These are phyloP conservation scores for Vitis cinerea DNA, from an alignment of 164 flowering plant genomes.

Conservation along the genomic window DNA sequence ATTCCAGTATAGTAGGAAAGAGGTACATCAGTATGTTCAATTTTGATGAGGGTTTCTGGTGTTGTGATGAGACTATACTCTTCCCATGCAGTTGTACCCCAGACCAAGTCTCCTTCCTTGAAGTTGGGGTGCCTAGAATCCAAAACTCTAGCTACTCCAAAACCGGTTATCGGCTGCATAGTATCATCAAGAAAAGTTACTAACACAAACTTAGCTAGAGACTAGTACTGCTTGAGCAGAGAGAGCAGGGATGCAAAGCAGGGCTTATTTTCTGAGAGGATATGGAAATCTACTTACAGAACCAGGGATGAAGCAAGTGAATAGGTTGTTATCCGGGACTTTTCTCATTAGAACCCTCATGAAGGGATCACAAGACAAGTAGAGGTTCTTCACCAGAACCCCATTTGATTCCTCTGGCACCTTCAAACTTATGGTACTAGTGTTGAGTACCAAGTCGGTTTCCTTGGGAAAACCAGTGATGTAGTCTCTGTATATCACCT, in stretches of 20 bases:
- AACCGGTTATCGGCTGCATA: conserved; percentile 28
- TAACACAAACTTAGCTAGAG: too few species aligned
- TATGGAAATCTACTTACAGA: conserved; percentile 4
- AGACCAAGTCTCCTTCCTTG: conserved; percentile 35
- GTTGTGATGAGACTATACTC: conserved; percentile 28
- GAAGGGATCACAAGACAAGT: conserved; percentile 42
- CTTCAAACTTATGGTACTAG: conserved; percentile 10
- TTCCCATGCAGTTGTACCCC: conserved; percentile 47
- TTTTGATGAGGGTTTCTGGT: conserved; percentile 17
- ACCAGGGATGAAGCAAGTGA: conserved; percentile 19
- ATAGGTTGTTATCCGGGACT: conserved; percentile 1
- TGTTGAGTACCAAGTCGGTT: background rate
- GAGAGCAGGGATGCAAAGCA: too few species aligned
- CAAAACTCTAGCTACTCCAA: conserved; percentile 38
- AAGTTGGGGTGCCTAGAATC: conserved; percentile 32
- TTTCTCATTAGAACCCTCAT: conserved; percentile 22
- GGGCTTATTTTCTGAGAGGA: background rate
- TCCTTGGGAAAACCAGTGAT: too few species aligned
- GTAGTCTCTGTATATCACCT: too few species aligned
- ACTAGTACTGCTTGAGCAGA: too few species aligned
- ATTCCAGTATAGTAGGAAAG: conserved; percentile 48
- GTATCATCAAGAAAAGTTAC: background rate
- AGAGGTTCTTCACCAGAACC: conserved; percentile 37
- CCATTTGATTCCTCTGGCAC: conserved; percentile 14
- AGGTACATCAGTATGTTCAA: conserved; percentile 37